Conservation (phyloP, 2,329 filamentous ascomycete species). For the Leptographium galeiforme region DNA sequence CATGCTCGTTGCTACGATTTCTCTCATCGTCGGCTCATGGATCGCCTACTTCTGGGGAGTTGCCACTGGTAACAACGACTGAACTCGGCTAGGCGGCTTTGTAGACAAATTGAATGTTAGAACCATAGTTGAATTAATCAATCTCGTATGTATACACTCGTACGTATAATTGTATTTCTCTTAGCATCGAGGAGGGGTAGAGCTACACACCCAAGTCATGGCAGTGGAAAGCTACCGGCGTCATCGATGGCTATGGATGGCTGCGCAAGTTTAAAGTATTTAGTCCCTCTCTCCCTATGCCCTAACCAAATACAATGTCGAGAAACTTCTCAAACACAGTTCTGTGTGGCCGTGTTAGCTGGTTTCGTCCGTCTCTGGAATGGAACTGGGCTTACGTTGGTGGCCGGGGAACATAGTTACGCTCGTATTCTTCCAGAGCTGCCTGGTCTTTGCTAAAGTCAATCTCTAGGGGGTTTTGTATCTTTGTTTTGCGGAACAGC, state of each 20-base stretch:
- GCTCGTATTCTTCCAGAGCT: constrained; percentile 37
- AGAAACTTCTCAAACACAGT: neutral
- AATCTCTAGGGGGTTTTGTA: constrained; percentile 39
- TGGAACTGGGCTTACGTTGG: neutral
- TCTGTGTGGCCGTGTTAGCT: neutral
- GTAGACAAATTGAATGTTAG: no score
- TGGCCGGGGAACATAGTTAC: constrained; percentile 12
- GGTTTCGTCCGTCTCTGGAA: neutral
- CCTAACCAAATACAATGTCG: constrained; percentile 1
- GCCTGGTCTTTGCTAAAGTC: constrained; percentile 48
- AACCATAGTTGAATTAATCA: no score
- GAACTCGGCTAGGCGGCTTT: neutral
- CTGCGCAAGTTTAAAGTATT: no score
- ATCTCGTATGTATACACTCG: no score
- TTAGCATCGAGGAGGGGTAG: no score
- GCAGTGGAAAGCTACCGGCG: no score
- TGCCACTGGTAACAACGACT: constrained; percentile 20
- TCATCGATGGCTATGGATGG: no score
- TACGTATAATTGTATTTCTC: no score
- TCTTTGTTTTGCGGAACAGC: constrained; percentile 45
- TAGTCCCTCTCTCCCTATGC: neutral
- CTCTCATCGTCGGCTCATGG: constrained; percentile 39
- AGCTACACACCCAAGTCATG: no score
- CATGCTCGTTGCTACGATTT: constrained; percentile 28
- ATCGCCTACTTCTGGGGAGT: constrained; percentile 47